Evolutionary conservation across 148 eudicot species (phyloP).

Genomic region (Chenopodium formosanum): DNA sequence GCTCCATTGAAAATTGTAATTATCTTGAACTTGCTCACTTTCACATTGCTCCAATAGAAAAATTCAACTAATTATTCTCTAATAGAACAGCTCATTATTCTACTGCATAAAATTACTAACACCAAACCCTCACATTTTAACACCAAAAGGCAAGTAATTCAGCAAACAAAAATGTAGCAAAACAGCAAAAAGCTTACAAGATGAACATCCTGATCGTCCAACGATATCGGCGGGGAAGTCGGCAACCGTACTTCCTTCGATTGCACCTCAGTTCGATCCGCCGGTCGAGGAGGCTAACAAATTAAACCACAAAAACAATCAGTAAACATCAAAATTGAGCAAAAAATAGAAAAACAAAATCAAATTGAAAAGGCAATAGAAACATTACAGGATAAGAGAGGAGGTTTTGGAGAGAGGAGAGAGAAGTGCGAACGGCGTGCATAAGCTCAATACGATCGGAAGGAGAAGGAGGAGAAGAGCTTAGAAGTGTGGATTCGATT

Average conservation of each 20-base stretch:
- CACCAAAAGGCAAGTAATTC: not conserved
- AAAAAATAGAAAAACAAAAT: not conserved
- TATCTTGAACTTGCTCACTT: too few relatives aligned
- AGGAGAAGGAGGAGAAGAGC: slow-evolving; percentile 68
- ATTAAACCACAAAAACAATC: slow-evolving; percentile 8
- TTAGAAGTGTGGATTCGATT: slow-evolving; percentile 62
- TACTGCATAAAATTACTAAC: not conserved
- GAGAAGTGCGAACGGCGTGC: slow-evolving; percentile 75
- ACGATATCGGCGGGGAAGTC: slow-evolving; percentile 61
- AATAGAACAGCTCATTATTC: not conserved
- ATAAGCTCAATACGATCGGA: slow-evolving; percentile 72
- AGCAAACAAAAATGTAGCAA: not conserved
- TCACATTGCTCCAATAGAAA: too few relatives aligned
- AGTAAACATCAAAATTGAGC: not conserved
- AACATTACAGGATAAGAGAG: slow-evolving; percentile 62
- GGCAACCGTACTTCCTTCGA: slow-evolving; percentile 84
- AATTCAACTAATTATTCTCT: too few relatives aligned
- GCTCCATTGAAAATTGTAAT: too few relatives aligned
- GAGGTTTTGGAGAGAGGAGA: slow-evolving; percentile 64
- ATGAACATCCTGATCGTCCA: slow-evolving; percentile 94
- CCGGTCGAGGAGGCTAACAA: slow-evolving; percentile 73
- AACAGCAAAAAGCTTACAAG: slow-evolving; percentile 54
- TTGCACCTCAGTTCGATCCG: slow-evolving; percentile 86
- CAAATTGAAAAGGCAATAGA: not conserved
- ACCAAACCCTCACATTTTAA: not conserved